A percentile compares a stretch with the other conserved stretches of the same genome.
Conservation (phyloP, 2,329 filamentous ascomycete species). For the Penicillium janthinellum region DNA sequence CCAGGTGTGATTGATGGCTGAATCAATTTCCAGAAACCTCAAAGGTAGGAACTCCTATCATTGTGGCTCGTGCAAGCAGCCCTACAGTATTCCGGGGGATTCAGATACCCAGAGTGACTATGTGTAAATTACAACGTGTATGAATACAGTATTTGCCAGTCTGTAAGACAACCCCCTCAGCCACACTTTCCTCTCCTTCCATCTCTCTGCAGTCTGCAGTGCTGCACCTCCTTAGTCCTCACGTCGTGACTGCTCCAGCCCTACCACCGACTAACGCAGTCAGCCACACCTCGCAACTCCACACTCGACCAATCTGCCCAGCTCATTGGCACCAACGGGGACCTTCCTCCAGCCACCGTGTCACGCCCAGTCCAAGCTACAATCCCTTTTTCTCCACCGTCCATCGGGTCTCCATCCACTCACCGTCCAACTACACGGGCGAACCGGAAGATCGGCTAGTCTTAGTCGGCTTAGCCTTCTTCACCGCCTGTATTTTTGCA, state of each 20-base stretch:
- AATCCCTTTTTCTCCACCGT: background rate
- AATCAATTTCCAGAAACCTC: no score
- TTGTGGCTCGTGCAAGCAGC: no score
- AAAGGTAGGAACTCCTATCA: no score
- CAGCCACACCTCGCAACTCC: slow-evolving; percentile 21
- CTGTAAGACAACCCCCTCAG: background rate
- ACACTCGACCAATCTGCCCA: background rate
- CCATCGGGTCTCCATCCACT: background rate
- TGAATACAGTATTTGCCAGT: background rate
- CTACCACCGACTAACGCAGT: slow-evolving; percentile 15
- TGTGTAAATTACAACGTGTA: no score
- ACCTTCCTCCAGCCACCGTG: slow-evolving; percentile 11
- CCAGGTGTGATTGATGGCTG: no score
- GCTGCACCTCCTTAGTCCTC: no score
- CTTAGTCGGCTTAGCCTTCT: background rate
- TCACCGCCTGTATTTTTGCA: slow-evolving; percentile 18
- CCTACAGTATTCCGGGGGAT: no score
- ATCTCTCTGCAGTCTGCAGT: background rate
- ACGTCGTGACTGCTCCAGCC: slow-evolving; percentile 11
- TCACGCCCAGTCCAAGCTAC: slow-evolving; percentile 1
- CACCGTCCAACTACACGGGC: slow-evolving; percentile 2
- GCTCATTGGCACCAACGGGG: slow-evolving; percentile 11
- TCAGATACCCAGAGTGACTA: no score
- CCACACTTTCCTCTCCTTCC: background rate
- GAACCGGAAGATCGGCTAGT: slow-evolving; percentile 10